Base-by-base conservation (phyloP, 2,329 filamentous ascomycete genomes). In the Penicillium nordicum region DNA sequence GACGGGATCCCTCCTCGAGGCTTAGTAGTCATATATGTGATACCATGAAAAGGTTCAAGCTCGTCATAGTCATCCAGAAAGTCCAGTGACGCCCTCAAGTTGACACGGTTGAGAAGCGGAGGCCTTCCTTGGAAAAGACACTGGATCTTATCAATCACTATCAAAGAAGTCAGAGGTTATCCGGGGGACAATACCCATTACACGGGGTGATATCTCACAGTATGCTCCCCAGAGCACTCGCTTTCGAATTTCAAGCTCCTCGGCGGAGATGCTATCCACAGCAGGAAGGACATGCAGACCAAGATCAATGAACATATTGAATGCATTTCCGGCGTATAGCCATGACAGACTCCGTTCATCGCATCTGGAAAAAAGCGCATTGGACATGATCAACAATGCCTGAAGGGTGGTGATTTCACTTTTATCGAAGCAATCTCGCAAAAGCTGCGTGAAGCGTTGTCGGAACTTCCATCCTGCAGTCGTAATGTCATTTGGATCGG, bases 371-470 rank as follows among this genome's bases (percentile, higher is more conserved):
- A 82, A 83, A 0, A 83, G 64, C 0, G 79, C 78, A 41, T 78
- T 79, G 0, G 77, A 77, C 75, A 83, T 80, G 2, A 82, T 72
- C 0, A 84, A 67, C 32, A 84, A 63, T 0, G 79, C 81, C 59
- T 82, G 80, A 5, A 83, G 80, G 0, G 81, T 84, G 0, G 81
- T 82, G 11, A 84, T 78, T 2, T 79, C 74, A 57, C 80, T 82
- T 18, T 72, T 72, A 37, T 81, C 80, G 3, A 82, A 67, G 2
- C 74, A 75, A 9, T 73, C 71, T 5, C 77, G 76, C 0, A 84
- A 72, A 0, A 84, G 63, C 38, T 79, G 76, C 1, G 74, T 71
- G 0, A 81, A 77, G 5, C 80, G 73, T 54, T 78, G 67, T 11
- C 78, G 74, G 59, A 80, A 83, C 10, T 67, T 69, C 77, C 79